A percentile compares a stretch with the other conserved stretches of the same genome.
These are phyloP conservation scores for Sabuloglossum arenarium DNA, from an alignment of 495 filamentous ascomycete genomes.

Conservation along the genomic window DNA sequence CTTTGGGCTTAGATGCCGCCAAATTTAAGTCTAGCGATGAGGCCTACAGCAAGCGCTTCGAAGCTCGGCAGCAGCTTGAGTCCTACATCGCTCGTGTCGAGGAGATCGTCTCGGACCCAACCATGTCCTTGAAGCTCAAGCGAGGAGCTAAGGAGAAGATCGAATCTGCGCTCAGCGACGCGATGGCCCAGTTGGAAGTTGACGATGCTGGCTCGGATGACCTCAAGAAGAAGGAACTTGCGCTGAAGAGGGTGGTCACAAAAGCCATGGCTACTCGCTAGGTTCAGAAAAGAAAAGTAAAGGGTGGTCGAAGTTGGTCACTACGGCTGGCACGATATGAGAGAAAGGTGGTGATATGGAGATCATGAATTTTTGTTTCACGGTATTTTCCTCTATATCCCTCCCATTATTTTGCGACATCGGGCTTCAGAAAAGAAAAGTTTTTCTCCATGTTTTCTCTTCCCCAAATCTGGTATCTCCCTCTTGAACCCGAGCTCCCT, in stretches of 20 bases:
- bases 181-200: constrained; percentile 71
- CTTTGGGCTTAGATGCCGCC: constrained; percentile 46
- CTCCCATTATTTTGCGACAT: background rate
- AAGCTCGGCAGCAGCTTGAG: constrained; percentile 96
- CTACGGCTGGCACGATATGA: background rate
- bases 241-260: constrained; percentile 90
- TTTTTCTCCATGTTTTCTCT: background rate
- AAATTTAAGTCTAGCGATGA: constrained; percentile 98
- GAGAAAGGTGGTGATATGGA: background rate
- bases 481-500: background rate
- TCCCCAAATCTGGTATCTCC: background rate
- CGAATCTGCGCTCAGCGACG: constrained; percentile 72
- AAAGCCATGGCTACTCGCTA: constrained; percentile 89
- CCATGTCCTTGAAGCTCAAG: constrained; percentile 93
- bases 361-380: background rate
- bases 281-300: constrained; percentile 11
- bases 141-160: constrained; percentile 99
- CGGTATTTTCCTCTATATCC: background rate
- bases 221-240: constrained; percentile 99
- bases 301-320: background rate
- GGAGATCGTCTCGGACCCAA: constrained; percentile 93
- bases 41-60: constrained; percentile 97
- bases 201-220: constrained; percentile 82
- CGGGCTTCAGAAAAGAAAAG: background rate
- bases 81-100: constrained; percentile 97